Percentiles rank a stretch among this genome's conserved stretches.
Evolutionary conservation across 805 yeast genomes (phyloP).

Genomic region (Nakazawaea wyomingensis): DNA sequence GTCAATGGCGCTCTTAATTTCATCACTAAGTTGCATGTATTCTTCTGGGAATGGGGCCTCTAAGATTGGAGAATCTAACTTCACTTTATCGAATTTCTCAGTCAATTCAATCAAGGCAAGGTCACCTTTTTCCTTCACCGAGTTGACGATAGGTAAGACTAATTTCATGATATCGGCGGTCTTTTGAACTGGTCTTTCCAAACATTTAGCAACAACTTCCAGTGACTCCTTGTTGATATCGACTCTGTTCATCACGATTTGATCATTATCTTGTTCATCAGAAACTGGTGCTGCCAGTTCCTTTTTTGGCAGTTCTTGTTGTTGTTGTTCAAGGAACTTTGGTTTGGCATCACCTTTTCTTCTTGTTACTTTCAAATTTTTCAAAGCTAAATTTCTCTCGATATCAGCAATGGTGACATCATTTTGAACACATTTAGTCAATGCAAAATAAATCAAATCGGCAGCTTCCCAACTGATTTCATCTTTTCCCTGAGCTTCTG

Average conservation of each 20-base stretch:
- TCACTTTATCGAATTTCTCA: constrained; percentile 84
- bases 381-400: constrained; percentile 77
- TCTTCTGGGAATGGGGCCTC: constrained; percentile 83
- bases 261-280: constrained; percentile 21
- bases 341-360: constrained; percentile 96
- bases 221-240: constrained; percentile 35
- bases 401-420: constrained; percentile 80
- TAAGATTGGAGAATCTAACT: constrained; percentile 65
- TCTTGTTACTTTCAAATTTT: constrained; percentile 82
- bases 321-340: constrained; percentile 44
- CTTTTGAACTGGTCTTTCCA: constrained; percentile 92
- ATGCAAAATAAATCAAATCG: constrained; percentile 62
- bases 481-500: constrained; percentile 66
- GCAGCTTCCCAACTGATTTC: constrained; percentile 97
- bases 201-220: constrained; percentile 50
- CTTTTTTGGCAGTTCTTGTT: constrained; percentile 20
- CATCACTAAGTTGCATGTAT: constrained; percentile 66
- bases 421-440: constrained; percentile 52
- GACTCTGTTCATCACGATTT: constrained; percentile 48
- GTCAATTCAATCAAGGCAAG: constrained; percentile 84
- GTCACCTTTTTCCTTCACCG: constrained; percentile 77
- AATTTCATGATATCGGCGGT: constrained; percentile 89
- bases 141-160: constrained; percentile 83
- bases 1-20: constrained; percentile 80
- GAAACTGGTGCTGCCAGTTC: constrained; percentile 16